These are phyloP conservation scores for Eucalyptus victrix DNA, from an alignment of 345 rosid genomes.

Conservation along the genomic window DNA sequence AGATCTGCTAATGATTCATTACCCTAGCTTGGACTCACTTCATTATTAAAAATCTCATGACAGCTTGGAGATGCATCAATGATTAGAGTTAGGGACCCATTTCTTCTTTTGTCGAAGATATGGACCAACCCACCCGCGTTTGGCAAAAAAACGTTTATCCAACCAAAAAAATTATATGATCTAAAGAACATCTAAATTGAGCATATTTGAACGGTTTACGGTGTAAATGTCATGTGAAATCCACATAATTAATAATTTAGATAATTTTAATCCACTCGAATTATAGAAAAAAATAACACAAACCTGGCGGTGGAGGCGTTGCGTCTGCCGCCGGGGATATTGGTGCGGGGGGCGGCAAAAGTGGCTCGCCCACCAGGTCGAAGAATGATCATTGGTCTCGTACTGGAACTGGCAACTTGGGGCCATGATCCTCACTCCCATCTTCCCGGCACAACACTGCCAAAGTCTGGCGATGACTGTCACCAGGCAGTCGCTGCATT, in stretches of 20 bases:
- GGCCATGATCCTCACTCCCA: background rate
- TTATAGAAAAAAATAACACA: background rate
- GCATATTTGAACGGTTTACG: background rate
- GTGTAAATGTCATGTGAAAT: background rate
- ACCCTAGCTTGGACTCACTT: background rate
- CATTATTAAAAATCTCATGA: background rate
- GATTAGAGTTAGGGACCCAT: background rate
- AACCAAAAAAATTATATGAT: background rate
- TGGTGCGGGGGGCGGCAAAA: background rate
- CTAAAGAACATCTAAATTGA: background rate
- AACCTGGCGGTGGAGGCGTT: background rate
- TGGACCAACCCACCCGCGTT: background rate
- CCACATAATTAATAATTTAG: background rate
- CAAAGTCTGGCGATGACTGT: accelerated
- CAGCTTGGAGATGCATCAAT: background rate
- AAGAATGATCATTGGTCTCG: background rate
- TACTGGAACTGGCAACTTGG: background rate
- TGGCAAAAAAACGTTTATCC: background rate
- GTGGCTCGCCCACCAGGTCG: accelerated
- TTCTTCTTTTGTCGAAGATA: no score
- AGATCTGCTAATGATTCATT: background rate
- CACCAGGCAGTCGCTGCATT: background rate
- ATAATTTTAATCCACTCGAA: background rate
- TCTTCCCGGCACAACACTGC: background rate
- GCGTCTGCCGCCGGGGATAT: background rate